A percentile compares a stretch with the other conserved stretches of the same genome.
These are phyloP conservation scores for Aspergillus versicolor DNA, from an alignment of 2,329 filamentous ascomycete genomes.

Conservation along the genomic window DNA sequence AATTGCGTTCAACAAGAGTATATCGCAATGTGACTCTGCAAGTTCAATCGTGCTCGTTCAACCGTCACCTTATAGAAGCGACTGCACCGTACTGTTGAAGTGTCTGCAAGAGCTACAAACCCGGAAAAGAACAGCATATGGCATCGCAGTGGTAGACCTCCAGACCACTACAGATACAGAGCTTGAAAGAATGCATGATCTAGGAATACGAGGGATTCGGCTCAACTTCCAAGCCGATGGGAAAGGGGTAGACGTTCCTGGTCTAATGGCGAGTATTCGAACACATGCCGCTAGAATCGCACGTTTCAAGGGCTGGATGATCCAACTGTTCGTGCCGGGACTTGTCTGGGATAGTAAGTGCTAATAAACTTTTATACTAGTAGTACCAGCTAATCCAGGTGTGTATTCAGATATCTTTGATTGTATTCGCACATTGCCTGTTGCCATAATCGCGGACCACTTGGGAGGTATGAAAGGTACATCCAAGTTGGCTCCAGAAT, in stretches of 20 bases:
- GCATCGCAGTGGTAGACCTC: neutral
- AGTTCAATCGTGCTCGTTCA: neutral
- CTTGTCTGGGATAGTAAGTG: conserved; percentile 1
- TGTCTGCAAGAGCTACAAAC: neutral
- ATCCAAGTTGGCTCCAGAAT: neutral
- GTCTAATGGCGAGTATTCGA: neutral
- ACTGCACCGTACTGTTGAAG: conserved; percentile 1
- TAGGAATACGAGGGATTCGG: neutral
- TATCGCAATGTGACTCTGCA: neutral
- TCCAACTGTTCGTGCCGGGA: conserved; percentile 5
- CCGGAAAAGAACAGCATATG: neutral
- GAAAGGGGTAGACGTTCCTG: neutral
- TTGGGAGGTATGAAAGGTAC: neutral
- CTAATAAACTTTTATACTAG: neutral
- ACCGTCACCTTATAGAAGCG: neutral
- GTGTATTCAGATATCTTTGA: neutral
- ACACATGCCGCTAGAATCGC: neutral
- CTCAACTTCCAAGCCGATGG: conserved; percentile 5
- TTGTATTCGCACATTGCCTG: neutral
- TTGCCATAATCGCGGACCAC: conserved; percentile 2
- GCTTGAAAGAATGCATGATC: neutral
- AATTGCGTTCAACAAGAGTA: neutral
- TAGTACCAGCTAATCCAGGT: neutral
- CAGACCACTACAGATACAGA: neutral
- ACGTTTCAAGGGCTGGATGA: conserved; percentile 1